These are phyloP conservation scores for Patellaria atrata DNA, from an alignment of 495 filamentous ascomycete genomes.

Conservation along the genomic window DNA sequence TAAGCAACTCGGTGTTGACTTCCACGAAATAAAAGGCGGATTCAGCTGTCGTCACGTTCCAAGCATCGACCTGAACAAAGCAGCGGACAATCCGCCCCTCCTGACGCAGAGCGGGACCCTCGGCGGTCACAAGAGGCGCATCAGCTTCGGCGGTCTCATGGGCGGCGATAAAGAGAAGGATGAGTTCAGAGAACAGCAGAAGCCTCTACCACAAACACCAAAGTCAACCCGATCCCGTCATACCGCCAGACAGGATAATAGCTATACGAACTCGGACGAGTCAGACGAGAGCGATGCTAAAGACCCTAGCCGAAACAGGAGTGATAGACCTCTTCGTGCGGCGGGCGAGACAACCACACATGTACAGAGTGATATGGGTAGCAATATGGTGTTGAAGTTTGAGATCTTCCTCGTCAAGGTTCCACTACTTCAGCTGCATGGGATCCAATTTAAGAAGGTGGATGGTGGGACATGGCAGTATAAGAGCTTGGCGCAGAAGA, in stretches of 20 bases:
- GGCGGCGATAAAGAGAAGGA: conserved; percentile 46
- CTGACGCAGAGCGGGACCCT: conserved; percentile 21
- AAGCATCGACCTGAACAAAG: conserved; percentile 73
- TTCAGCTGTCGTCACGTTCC: conserved; percentile 81
- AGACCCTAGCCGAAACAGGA: conserved; percentile 23
- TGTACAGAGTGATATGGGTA: conserved; percentile 72
- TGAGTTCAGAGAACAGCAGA: conserved; percentile 38
- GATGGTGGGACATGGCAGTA: conserved; percentile 96
- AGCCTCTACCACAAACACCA: conserved; percentile 33
- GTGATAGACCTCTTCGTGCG: conserved; percentile 26
- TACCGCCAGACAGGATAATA: conserved; percentile 40
- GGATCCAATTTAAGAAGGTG: conserved; percentile 97
- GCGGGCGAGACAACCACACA: conserved; percentile 73
- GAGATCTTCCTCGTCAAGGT: conserved; percentile 98
- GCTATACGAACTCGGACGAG: conserved; percentile 66
- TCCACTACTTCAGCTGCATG: conserved; percentile 80
- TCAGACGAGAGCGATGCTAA: conserved; percentile 55
- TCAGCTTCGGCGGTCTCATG: conserved; percentile 66
- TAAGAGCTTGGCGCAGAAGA: conserved; percentile 92
- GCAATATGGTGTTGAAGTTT: conserved; percentile 68
- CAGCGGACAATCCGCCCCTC: conserved; percentile 23
- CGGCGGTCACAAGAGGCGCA: conserved; percentile 49
- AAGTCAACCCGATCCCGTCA: conserved; percentile 11
- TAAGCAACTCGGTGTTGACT: conserved; percentile 75
- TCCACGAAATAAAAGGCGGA: conserved; percentile 80